Evolutionary conservation across 1,284 basidiomycete genomes (phyloP), one percentile per base, ranked within the genome.

Genomic region (Peniophora sp.): DNA sequence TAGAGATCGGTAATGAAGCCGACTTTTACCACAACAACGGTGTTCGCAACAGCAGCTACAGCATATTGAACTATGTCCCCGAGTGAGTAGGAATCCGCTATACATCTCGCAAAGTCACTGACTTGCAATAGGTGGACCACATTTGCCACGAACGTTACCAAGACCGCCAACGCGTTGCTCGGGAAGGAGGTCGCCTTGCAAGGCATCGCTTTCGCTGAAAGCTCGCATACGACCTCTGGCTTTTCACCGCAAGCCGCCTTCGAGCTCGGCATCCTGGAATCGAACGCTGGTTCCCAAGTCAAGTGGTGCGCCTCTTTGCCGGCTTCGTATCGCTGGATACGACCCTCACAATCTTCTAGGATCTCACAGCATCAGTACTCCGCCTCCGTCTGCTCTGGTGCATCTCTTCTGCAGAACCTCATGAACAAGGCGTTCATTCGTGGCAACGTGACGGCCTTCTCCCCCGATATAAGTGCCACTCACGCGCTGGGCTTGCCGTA

Each of bases 341-440:
- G 53, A n/a, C n/a, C n/a, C 20, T 36, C 45, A 54, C 23, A 25
- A 46, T 11, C 50, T 32, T 24, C 8, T 61, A 83, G 81, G 2
- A 77, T 82, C 53, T 83, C 81, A 3, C 78, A 85, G 57, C 81
- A 84, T 58, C 73, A 70, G 39, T 85, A 85, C 57, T 77, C 74
- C n/a, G 78, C 78, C 27, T 68, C 71, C 3, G 83, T 79, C 61
- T 79, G 78, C 57, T 58, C 63, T 19, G 83, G 78, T 19, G 72
- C 62, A 45, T 72, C 72, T 23, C 58, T 75, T 25, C 61, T 84
- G 17, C 70, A 76, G 52, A 77, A 80, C 55, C 67, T 86, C 50
- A 84, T 85, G 78, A 73, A 70, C 50, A 85, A 85, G 60, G 59
- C 69, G 3, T 69, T 69, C 32, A 77, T 86, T 27, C 74, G 83